Evolutionary conservation across 139 green algal species (phyloP).

Genomic region (Picochlorum costavermella): DNA sequence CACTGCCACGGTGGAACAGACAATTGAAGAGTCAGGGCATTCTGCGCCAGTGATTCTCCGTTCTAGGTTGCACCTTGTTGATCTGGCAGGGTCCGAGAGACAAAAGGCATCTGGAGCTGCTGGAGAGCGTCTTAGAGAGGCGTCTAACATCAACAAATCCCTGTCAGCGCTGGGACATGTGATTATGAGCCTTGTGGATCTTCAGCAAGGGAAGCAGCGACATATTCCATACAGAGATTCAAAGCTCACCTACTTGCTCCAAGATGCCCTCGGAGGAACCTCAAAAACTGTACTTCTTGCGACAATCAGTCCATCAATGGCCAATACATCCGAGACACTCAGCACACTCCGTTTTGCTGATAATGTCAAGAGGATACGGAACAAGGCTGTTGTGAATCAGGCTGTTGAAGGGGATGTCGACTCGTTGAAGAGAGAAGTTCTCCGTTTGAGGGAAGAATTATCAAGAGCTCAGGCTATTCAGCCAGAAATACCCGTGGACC

Average conservation of each 20-base stretch:
- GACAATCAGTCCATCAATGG: slow-evolving; percentile 62
- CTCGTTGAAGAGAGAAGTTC: slow-evolving; percentile 50
- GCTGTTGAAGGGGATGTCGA: slow-evolving; percentile 44
- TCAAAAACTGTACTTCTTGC: slow-evolving; percentile 91
- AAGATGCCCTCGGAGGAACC: slow-evolving; percentile 90
- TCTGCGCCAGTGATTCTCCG: slow-evolving; percentile 39
- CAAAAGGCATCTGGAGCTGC: slow-evolving; percentile 54
- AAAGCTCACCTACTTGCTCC: slow-evolving; percentile 94
- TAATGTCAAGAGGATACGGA: slow-evolving; percentile 84
- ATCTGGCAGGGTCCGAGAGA: slow-evolving; percentile 90
- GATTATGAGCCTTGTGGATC: slow-evolving; percentile 76
- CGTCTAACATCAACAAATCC: slow-evolving; percentile 91
- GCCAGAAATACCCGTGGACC: background rate
- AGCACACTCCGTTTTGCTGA: slow-evolving; percentile 82
- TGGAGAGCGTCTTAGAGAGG: slow-evolving; percentile 86
- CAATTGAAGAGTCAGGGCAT: slow-evolving; percentile 27
- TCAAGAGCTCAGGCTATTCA: background rate
- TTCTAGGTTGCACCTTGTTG: slow-evolving; percentile 84
- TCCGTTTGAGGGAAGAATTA: slow-evolving; percentile 40
- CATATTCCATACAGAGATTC: slow-evolving; percentile 95
- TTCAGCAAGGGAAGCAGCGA: slow-evolving; percentile 36
- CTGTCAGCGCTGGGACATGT: slow-evolving; percentile 75
- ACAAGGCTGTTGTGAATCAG: slow-evolving; percentile 71
- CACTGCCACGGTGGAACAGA: slow-evolving; percentile 55
- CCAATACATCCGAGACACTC: slow-evolving; percentile 67